Percentiles rank a stretch among this genome's conserved stretches.
These are phyloP conservation scores for Yamadazyma kanchanaburiensis DNA, from an alignment of 1,139 yeast genomes.

Conservation along the genomic window DNA sequence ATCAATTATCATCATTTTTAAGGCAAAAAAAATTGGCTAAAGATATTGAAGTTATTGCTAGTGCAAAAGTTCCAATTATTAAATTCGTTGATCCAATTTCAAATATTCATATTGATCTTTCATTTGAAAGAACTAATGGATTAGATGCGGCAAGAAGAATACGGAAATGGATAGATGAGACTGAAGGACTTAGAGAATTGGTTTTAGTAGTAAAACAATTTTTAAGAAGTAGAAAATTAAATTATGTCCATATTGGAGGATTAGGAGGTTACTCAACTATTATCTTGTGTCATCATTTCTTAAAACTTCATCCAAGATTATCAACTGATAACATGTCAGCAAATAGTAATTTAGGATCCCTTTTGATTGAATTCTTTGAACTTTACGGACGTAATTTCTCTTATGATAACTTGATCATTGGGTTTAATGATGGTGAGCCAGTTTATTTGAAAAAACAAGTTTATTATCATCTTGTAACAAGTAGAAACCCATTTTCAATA, in stretches of 20 bases:
- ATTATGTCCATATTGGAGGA: slow-evolving; percentile 95
- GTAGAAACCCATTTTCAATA: slow-evolving; percentile 59
- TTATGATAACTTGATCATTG: slow-evolving; percentile 72
- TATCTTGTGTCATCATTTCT: slow-evolving; percentile 79
- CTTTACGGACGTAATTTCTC: slow-evolving; percentile 92
- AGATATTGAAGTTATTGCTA: slow-evolving; percentile 82
- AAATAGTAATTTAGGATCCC: slow-evolving; percentile 76
- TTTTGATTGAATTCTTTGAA: slow-evolving; percentile 90
- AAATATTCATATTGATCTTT: slow-evolving; percentile 79
- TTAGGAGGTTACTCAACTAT: slow-evolving; percentile 93
- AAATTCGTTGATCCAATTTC: slow-evolving; percentile 80
- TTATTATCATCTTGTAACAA: slow-evolving; percentile 52
- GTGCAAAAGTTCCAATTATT: slow-evolving; percentile 93
- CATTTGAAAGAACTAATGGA: slow-evolving; percentile 88
- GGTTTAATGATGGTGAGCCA: slow-evolving; percentile 48
- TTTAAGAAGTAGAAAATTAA: slow-evolving; percentile 71
- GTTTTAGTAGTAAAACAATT: slow-evolving; percentile 87
- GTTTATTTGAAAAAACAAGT: slow-evolving; percentile 56
- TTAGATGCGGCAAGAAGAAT: slow-evolving; percentile 80
- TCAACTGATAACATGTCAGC: slow-evolving; percentile 66
- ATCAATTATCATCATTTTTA: slow-evolving; percentile 70
- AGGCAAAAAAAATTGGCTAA: slow-evolving; percentile 62
- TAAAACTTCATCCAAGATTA: slow-evolving; percentile 77
- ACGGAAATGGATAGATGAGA: slow-evolving; percentile 65
- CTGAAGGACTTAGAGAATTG: slow-evolving; percentile 82